A percentile compares a stretch with the other conserved stretches of the same genome.
Evolutionary conservation across 306 rosid species (phyloP).

Genomic region (Ormosia emarginata): DNA sequence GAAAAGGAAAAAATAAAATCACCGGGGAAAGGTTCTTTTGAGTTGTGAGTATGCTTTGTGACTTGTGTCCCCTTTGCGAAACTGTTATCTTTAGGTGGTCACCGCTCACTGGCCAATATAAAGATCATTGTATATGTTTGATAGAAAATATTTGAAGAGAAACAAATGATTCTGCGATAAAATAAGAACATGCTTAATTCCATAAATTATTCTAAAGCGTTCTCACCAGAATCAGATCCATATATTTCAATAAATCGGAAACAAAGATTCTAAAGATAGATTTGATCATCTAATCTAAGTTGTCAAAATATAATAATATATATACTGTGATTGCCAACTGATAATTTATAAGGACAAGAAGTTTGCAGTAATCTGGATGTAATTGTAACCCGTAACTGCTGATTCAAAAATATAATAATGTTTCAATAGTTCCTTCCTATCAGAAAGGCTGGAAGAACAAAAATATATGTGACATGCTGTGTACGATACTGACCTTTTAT

Average conservation of each 20-base stretch:
- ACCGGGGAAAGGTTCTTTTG: constrained; percentile 1
- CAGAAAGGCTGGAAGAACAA: neutral
- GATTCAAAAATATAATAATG: neutral
- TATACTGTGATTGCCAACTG: neutral
- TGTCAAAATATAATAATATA: neutral
- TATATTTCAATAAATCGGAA: neutral
- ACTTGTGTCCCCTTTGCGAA: neutral
- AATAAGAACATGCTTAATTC: neutral
- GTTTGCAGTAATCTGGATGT: too few relatives aligned
- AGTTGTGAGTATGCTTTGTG: neutral
- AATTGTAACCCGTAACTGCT: neutral
- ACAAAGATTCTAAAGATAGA: neutral
- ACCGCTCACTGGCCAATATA: too few relatives aligned
- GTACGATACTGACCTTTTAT: neutral
- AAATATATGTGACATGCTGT: neutral
- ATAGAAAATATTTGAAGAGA: neutral
- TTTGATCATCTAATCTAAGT: neutral
- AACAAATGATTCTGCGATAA: neutral
- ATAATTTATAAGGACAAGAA: neutral
- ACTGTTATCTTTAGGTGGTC: neutral
- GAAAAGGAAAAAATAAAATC: neutral
- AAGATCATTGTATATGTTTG: neutral
- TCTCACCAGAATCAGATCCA: neutral
- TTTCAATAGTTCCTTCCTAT: neutral
- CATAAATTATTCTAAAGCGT: neutral